phyloP scores from a whole-genome alignment of 2,329 filamentous ascomycete genomes.

The Trichoderma hamatum region DNA sequence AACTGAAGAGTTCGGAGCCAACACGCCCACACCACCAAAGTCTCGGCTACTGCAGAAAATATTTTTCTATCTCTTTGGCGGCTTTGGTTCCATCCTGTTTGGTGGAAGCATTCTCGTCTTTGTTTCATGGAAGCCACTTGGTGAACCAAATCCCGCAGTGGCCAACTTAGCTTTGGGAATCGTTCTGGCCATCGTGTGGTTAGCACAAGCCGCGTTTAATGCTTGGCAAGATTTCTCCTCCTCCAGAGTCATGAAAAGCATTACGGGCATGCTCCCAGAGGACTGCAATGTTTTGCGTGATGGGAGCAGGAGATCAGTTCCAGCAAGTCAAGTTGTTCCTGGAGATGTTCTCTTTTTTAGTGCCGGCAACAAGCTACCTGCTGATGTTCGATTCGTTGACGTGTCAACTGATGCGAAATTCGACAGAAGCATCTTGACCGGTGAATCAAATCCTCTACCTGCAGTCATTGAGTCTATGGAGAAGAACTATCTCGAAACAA shows the following conservation, averaged over 20 bases:
- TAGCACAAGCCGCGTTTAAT: not conserved
- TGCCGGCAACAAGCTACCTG: not conserved
- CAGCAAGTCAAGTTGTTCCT: not conserved
- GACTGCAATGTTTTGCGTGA: not conserved
- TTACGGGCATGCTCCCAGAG: not conserved
- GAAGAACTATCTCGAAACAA: not conserved
- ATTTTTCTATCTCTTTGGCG: not conserved
- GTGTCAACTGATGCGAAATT: not conserved
- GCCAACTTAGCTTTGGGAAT: not conserved
- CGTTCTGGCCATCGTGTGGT: not conserved
- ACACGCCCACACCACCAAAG: not conserved
- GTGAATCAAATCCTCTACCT: not conserved
- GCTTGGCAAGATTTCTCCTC: not conserved
- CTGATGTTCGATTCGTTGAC: not conserved
- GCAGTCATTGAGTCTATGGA: not conserved
- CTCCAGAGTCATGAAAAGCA: not conserved
- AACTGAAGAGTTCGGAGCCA: not conserved
- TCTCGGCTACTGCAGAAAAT: not conserved
- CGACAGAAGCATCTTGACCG: not conserved
- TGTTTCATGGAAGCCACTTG: not conserved
- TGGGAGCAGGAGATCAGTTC: not conserved
- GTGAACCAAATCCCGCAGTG: not conserved
- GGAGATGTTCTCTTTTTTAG: not conserved
- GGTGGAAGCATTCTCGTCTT: not conserved
- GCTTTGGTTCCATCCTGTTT: not conserved